Evolutionary conservation across 208 protist genomes (phyloP), one percentile per base, ranked within the genome.

Genomic region (Leishmania amazonensis): DNA sequence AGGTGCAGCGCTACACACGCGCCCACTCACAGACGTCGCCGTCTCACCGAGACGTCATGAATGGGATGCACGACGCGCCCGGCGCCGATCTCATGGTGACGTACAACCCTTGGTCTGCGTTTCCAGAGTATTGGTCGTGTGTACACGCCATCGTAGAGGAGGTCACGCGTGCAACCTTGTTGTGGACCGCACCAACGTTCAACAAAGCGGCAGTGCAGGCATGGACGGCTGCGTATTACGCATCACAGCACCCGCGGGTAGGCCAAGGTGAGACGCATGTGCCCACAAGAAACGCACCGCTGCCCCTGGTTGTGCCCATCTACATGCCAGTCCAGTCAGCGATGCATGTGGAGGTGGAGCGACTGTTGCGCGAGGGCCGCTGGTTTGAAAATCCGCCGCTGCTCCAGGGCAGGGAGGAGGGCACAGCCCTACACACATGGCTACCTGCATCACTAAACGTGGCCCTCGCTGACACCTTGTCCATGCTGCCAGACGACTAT

Each of bases 131-230:
- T 42, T 90, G 87, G 87, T 64, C 60, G 19, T 85, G 83, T 57
- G 28, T 89, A 24, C 24, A 64, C 15, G 45, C 74, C 71, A 54
- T 89, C 21, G 57, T 81, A 13, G n/a, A 77, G 2, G 35, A 74
- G 35, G 31, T 84, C 15, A 77, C 80, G 38, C 47, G 67, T 8
- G 73, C 78, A 19, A 42, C 60, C 11, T 75, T 84, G 8, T 35
- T 81, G 28, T 84, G 85, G 84, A 89, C 78, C 0, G 78, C 87
- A 81, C 89, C 89, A n/a, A 92, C 81, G 49, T 86, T 86, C 57
- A 83, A 92, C 75, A 77, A 65, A 3, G 79, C 47, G 6, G 86
- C 88, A n/a, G 81, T 83, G 47, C 49, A 17, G 7, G 72, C 73
- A 72, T 92, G 89, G 89, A 51, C 38, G 35, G 70, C 54, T 2